Evolutionary conservation across 257 asterid genomes (phyloP), one percentile per base, ranked within the genome.

Genomic region (Forsythia suspensa): DNA sequence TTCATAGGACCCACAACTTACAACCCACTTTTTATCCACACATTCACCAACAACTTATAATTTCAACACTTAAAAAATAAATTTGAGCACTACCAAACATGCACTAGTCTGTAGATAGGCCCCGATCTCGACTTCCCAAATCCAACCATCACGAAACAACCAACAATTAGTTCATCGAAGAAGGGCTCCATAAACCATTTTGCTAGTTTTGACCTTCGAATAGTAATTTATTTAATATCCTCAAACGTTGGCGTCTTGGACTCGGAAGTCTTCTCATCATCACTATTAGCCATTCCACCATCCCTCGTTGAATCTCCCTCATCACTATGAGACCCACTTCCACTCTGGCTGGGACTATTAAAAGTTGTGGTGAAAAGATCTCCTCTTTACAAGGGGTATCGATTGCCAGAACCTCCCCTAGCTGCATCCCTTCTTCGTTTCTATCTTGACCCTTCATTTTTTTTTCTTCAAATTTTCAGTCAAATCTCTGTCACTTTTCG

Each of bases 131-230:
- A 91, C 84, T 86, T 91, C 77, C 98, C 98, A 84, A 95, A 91
- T 71, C 97, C 98, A 74, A 95, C 97, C 69, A 97, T 88, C 61
- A 95, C 99, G 37, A 95, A 95, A 81, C 99, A 93, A 61, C 99
- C 99, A 65, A 93, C 97, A 52, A 95, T 95, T 84, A 93, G 61
- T 51, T 95, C 98, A 80, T 95, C 98, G 80, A 95, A 95, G 83
- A 90, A 95, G n/a, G 99, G 99, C 79, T 95, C 98, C 99, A 95
- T 91, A 75, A 93, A 91, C 99, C 98, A 95, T 82, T 93, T 95
- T 11, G 94, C 90, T 38, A 95, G 89, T 82, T 93, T 95, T 44
- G 99, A 95, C 81, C 98, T 90, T 18, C 91, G 90, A 80, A 91
- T 90, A 12, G 99, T 88, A 21, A 95, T 90, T 73, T 92, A 98